A percentile compares a stretch with the other conserved stretches of the same genome.
Evolutionary conservation across 2,329 filamentous ascomycete species (phyloP).

Genomic region (Pseudogymnoascus sp.): DNA sequence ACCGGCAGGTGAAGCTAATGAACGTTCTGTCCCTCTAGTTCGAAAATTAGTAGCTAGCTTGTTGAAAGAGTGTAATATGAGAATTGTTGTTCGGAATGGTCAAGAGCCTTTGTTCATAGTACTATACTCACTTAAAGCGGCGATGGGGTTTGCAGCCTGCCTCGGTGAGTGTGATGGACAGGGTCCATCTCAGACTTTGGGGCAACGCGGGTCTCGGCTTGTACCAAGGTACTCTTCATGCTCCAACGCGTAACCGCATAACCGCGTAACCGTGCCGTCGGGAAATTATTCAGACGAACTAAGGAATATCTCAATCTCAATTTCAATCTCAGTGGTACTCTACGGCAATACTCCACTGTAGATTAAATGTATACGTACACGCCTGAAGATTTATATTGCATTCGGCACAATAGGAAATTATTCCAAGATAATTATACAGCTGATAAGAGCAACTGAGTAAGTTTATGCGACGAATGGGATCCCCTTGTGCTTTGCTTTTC

Average conservation of each 20-base stretch:
- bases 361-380: neutral
- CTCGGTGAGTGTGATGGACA: neutral
- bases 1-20: neutral
- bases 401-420: neutral
- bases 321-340: neutral
- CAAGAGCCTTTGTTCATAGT: neutral
- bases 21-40: neutral
- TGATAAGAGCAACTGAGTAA: neutral
- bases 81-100: neutral
- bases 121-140: neutral
- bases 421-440: neutral
- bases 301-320: slow-evolving; percentile 6
- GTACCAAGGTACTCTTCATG: neutral
- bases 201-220: neutral
- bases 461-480: neutral
- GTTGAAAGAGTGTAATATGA: neutral
- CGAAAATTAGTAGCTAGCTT: neutral
- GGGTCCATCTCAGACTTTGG: neutral
- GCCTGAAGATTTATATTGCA: neutral
- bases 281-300: neutral
- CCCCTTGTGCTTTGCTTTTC: neutral
- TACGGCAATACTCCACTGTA: neutral
- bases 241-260: neutral
- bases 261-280: neutral
- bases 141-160: neutral